Evolutionary conservation across 164 flowering plant species (phyloP).

Genomic region (Chimonanthus salicifolius): DNA sequence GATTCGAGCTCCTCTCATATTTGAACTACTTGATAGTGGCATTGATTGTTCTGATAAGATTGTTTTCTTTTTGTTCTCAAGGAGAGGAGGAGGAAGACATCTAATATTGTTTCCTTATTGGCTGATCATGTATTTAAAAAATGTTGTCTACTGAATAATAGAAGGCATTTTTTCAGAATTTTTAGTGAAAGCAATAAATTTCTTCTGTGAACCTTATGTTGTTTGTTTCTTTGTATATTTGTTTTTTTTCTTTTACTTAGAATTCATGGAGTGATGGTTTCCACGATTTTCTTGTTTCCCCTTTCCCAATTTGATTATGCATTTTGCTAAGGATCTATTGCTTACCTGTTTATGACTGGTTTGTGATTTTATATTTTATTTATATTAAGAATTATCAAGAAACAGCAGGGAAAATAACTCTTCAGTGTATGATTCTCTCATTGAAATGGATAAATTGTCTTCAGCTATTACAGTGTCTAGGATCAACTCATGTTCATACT

Average conservation of each 20-base stretch:
- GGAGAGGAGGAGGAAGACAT: not conserved
- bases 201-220: not conserved
- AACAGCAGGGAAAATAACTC: not conserved
- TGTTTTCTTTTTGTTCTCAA: not conserved
- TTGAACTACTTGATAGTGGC: not conserved
- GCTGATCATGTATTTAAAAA: not conserved
- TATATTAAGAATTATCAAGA: not conserved
- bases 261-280: not conserved
- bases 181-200: not conserved
- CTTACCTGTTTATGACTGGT: not conserved
- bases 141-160: not conserved
- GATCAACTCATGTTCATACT: no score
- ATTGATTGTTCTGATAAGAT: not conserved
- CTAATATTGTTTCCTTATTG: not conserved
- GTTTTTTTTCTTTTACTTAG: not conserved
- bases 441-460: no score
- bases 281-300: not conserved
- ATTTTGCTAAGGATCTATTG: not conserved
- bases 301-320: not conserved
- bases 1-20: not conserved
- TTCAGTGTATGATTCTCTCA: not conserved
- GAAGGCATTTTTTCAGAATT: not conserved
- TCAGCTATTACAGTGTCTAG: no score
- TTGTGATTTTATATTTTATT: not conserved
- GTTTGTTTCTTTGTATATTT: not conserved